Conservation (phyloP, 148 eudicot species). For the Polygonum aviculare region DNA sequence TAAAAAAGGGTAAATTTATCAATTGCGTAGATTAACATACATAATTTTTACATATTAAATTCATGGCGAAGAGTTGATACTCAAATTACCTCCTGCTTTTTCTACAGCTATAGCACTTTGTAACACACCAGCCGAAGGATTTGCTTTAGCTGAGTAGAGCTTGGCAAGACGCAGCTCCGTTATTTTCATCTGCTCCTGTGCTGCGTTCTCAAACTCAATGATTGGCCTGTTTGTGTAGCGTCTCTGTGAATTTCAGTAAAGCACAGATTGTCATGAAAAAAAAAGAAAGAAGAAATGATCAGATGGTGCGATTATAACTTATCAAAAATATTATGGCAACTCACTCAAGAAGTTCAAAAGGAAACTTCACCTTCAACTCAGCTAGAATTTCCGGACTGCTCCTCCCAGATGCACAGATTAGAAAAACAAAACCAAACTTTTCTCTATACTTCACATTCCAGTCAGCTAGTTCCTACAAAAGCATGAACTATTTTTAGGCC, state of each 20-base stretch:
- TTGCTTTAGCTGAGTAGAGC: slow-evolving; percentile 44
- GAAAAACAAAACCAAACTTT: slow-evolving; percentile 85
- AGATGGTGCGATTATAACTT: not conserved
- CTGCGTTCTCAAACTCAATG: slow-evolving; percentile 83
- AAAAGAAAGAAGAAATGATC: not conserved
- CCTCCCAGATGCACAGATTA: slow-evolving; percentile 90
- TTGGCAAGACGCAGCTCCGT: slow-evolving; percentile 78
- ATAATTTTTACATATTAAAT: not conserved
- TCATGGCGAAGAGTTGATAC: not conserved
- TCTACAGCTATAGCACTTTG: slow-evolving; percentile 22
- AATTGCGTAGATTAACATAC: not conserved
- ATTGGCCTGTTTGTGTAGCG: slow-evolving; percentile 83
- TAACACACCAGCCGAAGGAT: slow-evolving; percentile 17
- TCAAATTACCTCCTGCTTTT: slow-evolving; percentile 66
- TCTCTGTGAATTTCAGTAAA: slow-evolving; percentile 32
- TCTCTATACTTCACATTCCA: slow-evolving; percentile 63
- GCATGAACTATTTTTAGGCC: not conserved
- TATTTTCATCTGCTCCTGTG: slow-evolving; percentile 90
- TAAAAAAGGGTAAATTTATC: not conserved
- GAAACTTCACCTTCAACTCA: slow-evolving; percentile 62
- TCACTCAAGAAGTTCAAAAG: not conserved
- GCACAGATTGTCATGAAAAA: not conserved
- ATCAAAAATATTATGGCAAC: not conserved
- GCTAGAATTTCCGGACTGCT: slow-evolving; percentile 71
- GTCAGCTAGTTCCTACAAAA: slow-evolving; percentile 60